Evolutionary conservation across 139 green algal species (phyloP), one percentile per base, ranked within the genome.

Genomic region (Tetratostichococcus sp.): DNA sequence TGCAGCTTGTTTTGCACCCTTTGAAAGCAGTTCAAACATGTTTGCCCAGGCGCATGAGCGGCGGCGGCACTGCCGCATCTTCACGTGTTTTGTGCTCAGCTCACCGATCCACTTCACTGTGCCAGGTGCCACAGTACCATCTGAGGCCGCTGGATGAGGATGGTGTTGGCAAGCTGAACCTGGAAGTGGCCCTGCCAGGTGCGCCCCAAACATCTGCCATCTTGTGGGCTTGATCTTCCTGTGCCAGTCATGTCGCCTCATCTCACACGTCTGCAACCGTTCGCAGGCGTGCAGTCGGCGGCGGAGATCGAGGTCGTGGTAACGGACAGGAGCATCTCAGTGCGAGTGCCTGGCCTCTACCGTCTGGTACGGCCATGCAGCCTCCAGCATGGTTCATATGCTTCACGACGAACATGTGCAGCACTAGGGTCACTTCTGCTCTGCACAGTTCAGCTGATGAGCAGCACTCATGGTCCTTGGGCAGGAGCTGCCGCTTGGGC

Each of bases 401-500:
- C n/a, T n/a, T n/a, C n/a, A n/a, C n/a, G n/a, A n/a, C n/a, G n/a
- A n/a, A n/a, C n/a, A n/a, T n/a, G n/a, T n/a, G n/a, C n/a, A n/a
- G n/a, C n/a, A n/a, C n/a, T n/a, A n/a, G n/a, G n/a, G n/a, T n/a
- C n/a, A n/a, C n/a, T n/a, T n/a, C n/a, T n/a, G n/a, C n/a, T n/a
- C n/a, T n/a, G n/a, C n/a, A n/a, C n/a, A n/a, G n/a, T n/a, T n/a
- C n/a, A n/a, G n/a, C n/a, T n/a, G n/a, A n/a, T n/a, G n/a, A n/a
- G n/a, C n/a, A n/a, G 21, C 1, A 65, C 31, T 23, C 19, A 32
- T 43, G n/a, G n/a, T n/a, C n/a, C n/a, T n/a, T 34, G 30, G 71
- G 75, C 75, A 80, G 75, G 59, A 70, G 25, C n/a, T 80, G 28
- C 69, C 75, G 1, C 34, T 80, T 11, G 67, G 66, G 30, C n/a